Evolutionary conservation across 202 grass and related monocot species (phyloP).

Genomic region (Carex sylvatica): DNA sequence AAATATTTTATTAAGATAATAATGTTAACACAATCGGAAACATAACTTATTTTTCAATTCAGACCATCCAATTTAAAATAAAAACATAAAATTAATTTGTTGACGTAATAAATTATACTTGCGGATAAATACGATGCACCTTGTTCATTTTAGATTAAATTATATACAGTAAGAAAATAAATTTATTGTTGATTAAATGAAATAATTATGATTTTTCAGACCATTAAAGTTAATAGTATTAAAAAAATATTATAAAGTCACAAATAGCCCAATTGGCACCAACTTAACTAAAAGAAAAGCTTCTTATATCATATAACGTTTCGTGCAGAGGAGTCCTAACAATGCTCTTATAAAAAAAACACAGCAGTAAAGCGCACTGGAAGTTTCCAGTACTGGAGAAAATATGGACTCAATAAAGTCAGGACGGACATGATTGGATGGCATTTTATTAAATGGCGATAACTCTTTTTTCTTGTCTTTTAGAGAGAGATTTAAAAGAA

Average conservation of each 20-base stretch:
- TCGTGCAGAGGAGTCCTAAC: no score
- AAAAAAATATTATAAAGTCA: not conserved
- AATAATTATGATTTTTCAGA: not conserved
- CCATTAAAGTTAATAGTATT: not conserved
- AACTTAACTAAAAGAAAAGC: not conserved
- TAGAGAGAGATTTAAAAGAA: not conserved
- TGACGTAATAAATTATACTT: not conserved
- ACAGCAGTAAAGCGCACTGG: not conserved
- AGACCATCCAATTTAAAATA: not conserved
- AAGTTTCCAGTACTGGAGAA: not conserved
- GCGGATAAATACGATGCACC: no score
- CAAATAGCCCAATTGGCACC: not conserved
- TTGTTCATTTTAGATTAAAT: no score
- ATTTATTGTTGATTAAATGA: not conserved
- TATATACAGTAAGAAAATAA: not conserved
- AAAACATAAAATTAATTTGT: not conserved
- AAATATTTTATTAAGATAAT: not conserved
- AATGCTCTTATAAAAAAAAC: not conserved
- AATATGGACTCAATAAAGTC: not conserved
- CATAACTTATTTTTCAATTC: not conserved
- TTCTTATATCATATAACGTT: no score
- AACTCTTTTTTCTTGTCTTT: not conserved
- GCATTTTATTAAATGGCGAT: not conserved
- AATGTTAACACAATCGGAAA: not conserved
- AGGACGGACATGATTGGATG: not conserved